Evolutionary conservation across 2,329 filamentous ascomycete species (phyloP), one percentile per base, ranked within the genome.

Genomic region (Aspergillus novofumigatus): DNA sequence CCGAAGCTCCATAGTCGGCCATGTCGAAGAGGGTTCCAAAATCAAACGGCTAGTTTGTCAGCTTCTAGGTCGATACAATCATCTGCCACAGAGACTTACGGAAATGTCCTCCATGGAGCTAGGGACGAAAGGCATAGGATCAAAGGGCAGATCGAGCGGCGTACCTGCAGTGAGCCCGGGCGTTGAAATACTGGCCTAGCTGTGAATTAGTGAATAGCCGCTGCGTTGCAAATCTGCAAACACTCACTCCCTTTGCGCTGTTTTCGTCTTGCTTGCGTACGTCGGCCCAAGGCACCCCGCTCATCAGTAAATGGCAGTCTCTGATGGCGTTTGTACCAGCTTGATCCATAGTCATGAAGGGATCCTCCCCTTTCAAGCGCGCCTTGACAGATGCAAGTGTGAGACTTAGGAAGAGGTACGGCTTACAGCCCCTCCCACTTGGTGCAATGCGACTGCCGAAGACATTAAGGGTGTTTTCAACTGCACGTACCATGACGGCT

Each of bases 371-470:
- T 42, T 65, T 67, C 20, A 72, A 56, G 5, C 68, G 68, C 11
- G 69, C 69, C 38, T 69, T 70, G n/a, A 70, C 69, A 2, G 69
- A 68, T 20, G 68, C 65, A 3, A 72, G 21, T 1, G 66, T 66
- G 20, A 73, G 60, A 42, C 51, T 65, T 29, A 72, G 49, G 49
- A 73, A 71, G 45, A 69, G 63, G 42, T 65, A 72, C 1, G 66
- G 62, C 53, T 72, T 72, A 55, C 59, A 62, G 2, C 69, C 69
- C 25, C 63, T 69, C 2, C 69, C 69, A 44, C 61, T 60, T 1
- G 61, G 49, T 3, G 58, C 58, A 11, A 72, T 63, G n/a, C 69
- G 63, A 38, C 62, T 63, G 11, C 66, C 67, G 8, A 73, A 67
- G 11, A 66, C 62, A 25, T 71, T 62, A 20, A 68, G 51, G 4